These are phyloP conservation scores for Cladosporium colombiae DNA, from an alignment of 2,329 filamentous ascomycete species.

Conservation along the genomic window DNA sequence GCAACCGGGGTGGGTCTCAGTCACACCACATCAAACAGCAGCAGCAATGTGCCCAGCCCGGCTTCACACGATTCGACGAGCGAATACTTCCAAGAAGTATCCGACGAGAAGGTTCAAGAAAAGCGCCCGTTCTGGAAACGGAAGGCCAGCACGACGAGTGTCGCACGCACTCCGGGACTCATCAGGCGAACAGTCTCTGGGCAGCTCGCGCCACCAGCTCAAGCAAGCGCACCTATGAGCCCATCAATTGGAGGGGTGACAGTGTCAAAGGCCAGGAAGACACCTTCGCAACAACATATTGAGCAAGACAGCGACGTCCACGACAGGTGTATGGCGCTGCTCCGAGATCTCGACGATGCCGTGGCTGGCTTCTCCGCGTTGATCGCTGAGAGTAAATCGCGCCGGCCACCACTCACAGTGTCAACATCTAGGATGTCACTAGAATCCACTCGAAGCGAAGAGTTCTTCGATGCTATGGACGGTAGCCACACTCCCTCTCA, in stretches of 20 bases:
- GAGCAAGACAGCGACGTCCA: slow-evolving; percentile 58
- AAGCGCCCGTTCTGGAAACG: slow-evolving; percentile 89
- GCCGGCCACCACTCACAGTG: slow-evolving; percentile 57
- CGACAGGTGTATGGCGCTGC: slow-evolving; percentile 79
- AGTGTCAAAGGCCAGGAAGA: slow-evolving; percentile 36
- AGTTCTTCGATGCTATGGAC: slow-evolving; percentile 91
- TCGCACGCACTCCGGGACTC: slow-evolving; percentile 40
- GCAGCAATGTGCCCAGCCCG: slow-evolving; percentile 41
- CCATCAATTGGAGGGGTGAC: slow-evolving; percentile 39
- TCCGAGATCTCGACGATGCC: slow-evolving; percentile 80
- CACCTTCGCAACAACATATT: slow-evolving; percentile 15
- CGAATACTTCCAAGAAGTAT: slow-evolving; percentile 36
- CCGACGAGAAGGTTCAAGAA: slow-evolving; percentile 45
- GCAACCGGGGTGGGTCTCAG: slow-evolving; percentile 40
- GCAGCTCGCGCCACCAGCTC: slow-evolving; percentile 53
- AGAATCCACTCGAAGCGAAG: slow-evolving; percentile 78
- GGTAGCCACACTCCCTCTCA: slow-evolving; percentile 59
- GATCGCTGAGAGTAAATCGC: slow-evolving; percentile 75
- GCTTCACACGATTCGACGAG: slow-evolving; percentile 36
- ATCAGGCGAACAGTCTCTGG: slow-evolving; percentile 55
- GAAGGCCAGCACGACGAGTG: slow-evolving; percentile 66
- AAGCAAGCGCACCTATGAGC: slow-evolving; percentile 35
- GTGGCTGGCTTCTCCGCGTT: slow-evolving; percentile 79
- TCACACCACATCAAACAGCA: slow-evolving; percentile 30
- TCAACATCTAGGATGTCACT: slow-evolving; percentile 64